Percentiles rank a stretch among this genome's conserved stretches.
These are phyloP conservation scores for Xylaria sp. DNA, from an alignment of 2,329 filamentous ascomycete genomes.

Conservation along the genomic window DNA sequence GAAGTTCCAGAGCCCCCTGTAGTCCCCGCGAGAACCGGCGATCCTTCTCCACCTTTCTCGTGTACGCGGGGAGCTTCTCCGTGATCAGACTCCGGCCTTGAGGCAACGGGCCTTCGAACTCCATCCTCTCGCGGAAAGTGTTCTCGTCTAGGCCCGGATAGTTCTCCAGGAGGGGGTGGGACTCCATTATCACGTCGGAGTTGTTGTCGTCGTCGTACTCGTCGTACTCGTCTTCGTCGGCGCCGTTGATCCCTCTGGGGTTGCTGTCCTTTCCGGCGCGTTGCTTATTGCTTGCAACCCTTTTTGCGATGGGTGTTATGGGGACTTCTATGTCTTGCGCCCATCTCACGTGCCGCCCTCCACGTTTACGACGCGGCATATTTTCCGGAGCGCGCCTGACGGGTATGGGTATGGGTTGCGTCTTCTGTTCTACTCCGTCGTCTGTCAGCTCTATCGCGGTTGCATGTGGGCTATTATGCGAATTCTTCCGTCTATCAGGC, in stretches of 20 bases:
- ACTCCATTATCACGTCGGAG: not conserved
- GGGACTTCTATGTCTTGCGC: not conserved
- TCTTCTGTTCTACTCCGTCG: not conserved
- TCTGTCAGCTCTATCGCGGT: too few species aligned
- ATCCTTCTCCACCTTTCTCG: not conserved
- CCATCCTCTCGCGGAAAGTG: not conserved
- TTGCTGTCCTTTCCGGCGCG: not conserved
- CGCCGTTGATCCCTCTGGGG: not conserved
- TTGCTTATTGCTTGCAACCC: too few species aligned
- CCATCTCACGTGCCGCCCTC: too few species aligned
- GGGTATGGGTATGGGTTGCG: not conserved
- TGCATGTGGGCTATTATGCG: not conserved
- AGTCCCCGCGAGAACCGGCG: not conserved
- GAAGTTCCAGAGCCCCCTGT: not conserved
- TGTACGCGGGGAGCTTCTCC: not conserved
- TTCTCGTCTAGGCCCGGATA: not conserved
- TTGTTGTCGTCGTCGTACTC: not conserved
- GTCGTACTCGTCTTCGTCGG: too few species aligned
- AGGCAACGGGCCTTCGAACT: not conserved
- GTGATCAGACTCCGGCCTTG: conserved; percentile 3
- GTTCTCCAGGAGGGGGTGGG: not conserved
- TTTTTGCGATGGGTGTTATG: not conserved
- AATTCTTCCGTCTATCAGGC: not conserved
- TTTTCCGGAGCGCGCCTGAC: not conserved
- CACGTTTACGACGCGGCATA: not conserved